Percentiles rank a stretch among this genome's conserved stretches.
Conservation (phyloP, 805 yeast species). For the Tetrapisispora nanseiensis region DNA sequence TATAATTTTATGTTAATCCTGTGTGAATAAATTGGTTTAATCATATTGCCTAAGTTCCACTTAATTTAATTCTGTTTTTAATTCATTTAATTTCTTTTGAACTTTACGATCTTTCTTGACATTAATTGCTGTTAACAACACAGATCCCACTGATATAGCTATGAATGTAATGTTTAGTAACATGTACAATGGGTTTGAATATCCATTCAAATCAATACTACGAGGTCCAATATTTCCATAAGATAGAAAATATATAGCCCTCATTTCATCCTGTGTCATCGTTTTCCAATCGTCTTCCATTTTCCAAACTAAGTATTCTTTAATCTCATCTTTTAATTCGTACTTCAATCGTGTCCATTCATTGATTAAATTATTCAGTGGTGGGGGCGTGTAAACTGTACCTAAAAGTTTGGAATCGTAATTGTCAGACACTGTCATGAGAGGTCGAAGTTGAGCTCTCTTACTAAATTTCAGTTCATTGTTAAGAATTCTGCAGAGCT, state of each 20-base stretch:
- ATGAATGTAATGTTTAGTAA: slow-evolving; percentile 19
- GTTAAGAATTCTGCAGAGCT: too few species aligned
- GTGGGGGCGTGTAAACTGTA: slow-evolving; percentile 24
- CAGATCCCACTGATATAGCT: slow-evolving; percentile 13
- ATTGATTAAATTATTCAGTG: slow-evolving; percentile 19
- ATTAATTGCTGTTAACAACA: slow-evolving; percentile 9
- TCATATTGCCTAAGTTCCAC: too few species aligned
- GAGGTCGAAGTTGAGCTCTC: not conserved
- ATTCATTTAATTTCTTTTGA: not conserved
- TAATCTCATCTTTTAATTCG: slow-evolving; percentile 28
- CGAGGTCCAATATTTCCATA: slow-evolving; percentile 35
- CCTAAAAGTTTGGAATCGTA: not conserved
- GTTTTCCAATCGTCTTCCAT: slow-evolving; percentile 28
- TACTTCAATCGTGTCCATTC: slow-evolving; percentile 29
- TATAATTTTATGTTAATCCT: too few species aligned
- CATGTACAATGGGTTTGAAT: slow-evolving; percentile 9
- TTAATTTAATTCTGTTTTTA: not conserved
- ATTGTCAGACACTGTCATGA: not conserved
- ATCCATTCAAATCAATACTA: not conserved
- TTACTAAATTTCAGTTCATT: too few species aligned
- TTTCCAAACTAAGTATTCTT: slow-evolving; percentile 29
- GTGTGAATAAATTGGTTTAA: too few species aligned
- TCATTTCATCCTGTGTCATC: slow-evolving; percentile 22
- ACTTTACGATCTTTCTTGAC: slow-evolving; percentile 5
- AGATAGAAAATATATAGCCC: slow-evolving; percentile 29